These are phyloP conservation scores for Naganishia liquefaciens DNA, from an alignment of 1,284 basidiomycete species.

Conservation along the genomic window DNA sequence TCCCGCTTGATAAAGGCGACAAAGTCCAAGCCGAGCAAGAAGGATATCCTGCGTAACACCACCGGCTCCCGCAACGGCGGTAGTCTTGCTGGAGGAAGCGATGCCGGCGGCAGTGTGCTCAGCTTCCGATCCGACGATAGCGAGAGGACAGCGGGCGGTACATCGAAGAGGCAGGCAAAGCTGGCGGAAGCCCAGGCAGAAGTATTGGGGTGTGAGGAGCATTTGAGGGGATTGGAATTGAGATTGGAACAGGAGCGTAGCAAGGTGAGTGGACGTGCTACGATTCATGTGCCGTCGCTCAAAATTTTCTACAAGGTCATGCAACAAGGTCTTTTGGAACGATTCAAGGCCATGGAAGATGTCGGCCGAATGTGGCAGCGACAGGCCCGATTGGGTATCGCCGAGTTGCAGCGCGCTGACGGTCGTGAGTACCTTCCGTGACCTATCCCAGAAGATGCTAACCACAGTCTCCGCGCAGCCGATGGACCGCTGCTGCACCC, in stretches of 20 bases:
- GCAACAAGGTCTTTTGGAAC: slow-evolving; percentile 51
- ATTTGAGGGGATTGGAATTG: slow-evolving; percentile 49
- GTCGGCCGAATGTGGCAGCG: slow-evolving; percentile 53
- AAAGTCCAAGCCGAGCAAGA: slow-evolving; percentile 50
- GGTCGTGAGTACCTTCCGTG: slow-evolving; percentile 38
- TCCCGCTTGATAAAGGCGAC: slow-evolving; percentile 53
- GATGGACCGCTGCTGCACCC: slow-evolving; percentile 37
- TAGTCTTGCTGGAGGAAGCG: slow-evolving; percentile 16
- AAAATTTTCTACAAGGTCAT: slow-evolving; percentile 40
- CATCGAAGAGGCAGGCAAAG: slow-evolving; percentile 47
- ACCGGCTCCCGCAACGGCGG: slow-evolving; percentile 36
- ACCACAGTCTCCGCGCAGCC: neutral
- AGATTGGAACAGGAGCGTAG: slow-evolving; percentile 52
- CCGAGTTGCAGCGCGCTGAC: slow-evolving; percentile 46
- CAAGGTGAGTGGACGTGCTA: slow-evolving; percentile 35
- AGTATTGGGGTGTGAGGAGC: slow-evolving; percentile 53
- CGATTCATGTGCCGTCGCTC: neutral
- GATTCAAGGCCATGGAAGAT: slow-evolving; percentile 53
- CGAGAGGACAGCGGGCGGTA: slow-evolving; percentile 37
- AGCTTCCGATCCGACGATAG: slow-evolving; percentile 40
- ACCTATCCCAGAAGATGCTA: neutral
- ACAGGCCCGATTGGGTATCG: slow-evolving; percentile 49
- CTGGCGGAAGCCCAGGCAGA: slow-evolving; percentile 53
- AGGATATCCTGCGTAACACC: slow-evolving; percentile 48
- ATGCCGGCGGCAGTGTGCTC: slow-evolving; percentile 38